Evolutionary conservation across 805 yeast genomes (phyloP), one percentile per base, ranked within the genome.

Genomic region (Lachancea nothofagi): DNA sequence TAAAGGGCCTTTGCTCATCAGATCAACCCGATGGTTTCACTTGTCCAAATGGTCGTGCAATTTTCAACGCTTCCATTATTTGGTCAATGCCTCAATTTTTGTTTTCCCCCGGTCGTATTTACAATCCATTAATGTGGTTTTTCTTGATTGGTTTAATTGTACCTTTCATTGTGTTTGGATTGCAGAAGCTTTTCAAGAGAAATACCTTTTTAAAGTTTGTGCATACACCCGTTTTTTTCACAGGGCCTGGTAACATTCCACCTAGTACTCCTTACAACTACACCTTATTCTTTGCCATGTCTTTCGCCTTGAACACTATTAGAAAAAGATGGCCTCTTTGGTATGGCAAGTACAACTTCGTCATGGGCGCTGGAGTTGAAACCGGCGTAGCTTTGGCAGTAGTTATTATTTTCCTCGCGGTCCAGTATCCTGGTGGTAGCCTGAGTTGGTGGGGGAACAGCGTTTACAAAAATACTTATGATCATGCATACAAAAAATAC

Each of bases 251-350:
- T 32, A 67, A 70, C 48, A 75, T 80, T 50, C 89, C 90, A 12
- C 89, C 90, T 29, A 81, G 84, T 27, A 78, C 87, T 4, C 78
- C 83, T 21, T 80, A 78, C 57, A 79, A 78, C 56, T 79, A 78
- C 58, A 71, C 79, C 2, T 69, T 75, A 18, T 77, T 76, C 26
- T 66, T 76, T 36, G 58, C 63, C 2, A 49, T 72, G 40, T 70
- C 78, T 7, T 69, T 61, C 40, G 47, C 64, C 22, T 66, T 76
- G 56, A 68, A 67, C 49, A 55, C 61, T 27, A 60, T 77, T 33
- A 73, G 70, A 45, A 65, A 62, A 32, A 62, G 62, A 42, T 76
- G 73, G 62, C 64, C 72, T 4, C 51, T 58, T 20, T 77, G 82
- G 82, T 74, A 78, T 71, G 75, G 70, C 36, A 76, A 75, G 51